These are phyloP conservation scores for Dothidotthia symphoricarpi DNA, from an alignment of 2,329 filamentous ascomycete genomes.

Conservation along the genomic window DNA sequence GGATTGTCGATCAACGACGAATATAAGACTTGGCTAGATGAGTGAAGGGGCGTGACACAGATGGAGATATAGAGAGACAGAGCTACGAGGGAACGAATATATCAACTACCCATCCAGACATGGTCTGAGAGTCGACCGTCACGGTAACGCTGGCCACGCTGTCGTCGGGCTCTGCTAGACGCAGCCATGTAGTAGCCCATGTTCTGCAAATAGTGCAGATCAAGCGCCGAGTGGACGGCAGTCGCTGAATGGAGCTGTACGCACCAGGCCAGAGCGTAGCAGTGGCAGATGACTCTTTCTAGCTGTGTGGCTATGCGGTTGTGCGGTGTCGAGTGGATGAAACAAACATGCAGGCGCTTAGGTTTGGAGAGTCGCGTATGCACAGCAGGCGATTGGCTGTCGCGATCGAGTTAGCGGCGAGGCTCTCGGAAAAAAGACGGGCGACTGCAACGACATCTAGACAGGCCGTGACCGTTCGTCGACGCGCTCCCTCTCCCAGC, in stretches of 20 bases:
- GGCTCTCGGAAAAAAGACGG: conserved; percentile 22
- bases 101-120: conserved; percentile 17
- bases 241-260: conserved; percentile 19
- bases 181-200: conserved; percentile 13
- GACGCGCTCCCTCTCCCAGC: conserved; percentile 3
- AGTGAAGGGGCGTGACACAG: too few relatives aligned
- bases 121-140: conserved; percentile 5
- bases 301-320: conserved; percentile 32
- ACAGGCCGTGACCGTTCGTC: conserved; percentile 12
- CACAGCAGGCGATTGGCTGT: conserved; percentile 27
- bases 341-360: conserved; percentile 31
- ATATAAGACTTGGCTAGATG: too few relatives aligned
- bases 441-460: conserved; percentile 13
- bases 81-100: conserved; percentile 13
- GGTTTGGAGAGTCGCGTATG: conserved; percentile 22
- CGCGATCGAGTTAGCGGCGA: conserved; percentile 17
- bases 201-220: conserved; percentile 32
- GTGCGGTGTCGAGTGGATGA: conserved; percentile 26
- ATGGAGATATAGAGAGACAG: conserved; percentile 1
- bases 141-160: conserved; percentile 12
- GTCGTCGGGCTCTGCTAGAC: conserved; percentile 1
- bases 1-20: neutral
- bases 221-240: conserved; percentile 37
- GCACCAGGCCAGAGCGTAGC: conserved; percentile 19
- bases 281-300: conserved; percentile 28